A percentile compares a stretch with the other conserved stretches of the same genome.
These are phyloP conservation scores for Dryas octopetala DNA, from an alignment of 306 rosid genomes.

Conservation along the genomic window DNA sequence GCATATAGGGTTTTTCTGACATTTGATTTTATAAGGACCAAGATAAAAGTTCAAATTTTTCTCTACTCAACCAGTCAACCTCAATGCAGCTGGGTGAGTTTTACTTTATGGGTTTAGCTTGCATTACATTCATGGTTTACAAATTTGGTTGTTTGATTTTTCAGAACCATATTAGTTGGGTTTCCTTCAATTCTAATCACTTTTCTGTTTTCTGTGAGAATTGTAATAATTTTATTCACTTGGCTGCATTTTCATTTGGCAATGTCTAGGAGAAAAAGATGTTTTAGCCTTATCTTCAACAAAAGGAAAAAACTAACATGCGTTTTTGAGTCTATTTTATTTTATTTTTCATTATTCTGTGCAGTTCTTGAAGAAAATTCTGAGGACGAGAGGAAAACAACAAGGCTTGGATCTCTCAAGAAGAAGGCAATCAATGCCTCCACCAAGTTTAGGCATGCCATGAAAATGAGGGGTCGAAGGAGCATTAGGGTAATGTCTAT, in stretches of 20 bases:
- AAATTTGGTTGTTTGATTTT: not conserved
- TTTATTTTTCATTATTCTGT: constrained; percentile 1
- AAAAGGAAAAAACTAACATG: not conserved
- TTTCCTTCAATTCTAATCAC: no score
- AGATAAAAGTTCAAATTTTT: no score
- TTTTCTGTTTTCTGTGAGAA: no score
- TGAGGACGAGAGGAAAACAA: constrained; percentile 71
- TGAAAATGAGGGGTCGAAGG: constrained; percentile 69
- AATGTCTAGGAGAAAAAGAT: not conserved
- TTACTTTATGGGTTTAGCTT: not conserved
- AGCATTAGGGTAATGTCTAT: constrained; percentile 72
- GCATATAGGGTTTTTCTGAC: not conserved
- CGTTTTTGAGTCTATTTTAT: not conserved
- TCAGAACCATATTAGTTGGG: no score
- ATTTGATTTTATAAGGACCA: no score
- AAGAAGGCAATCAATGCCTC: constrained; percentile 88
- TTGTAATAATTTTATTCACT: no score
- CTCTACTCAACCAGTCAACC: no score
- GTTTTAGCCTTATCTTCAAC: no score
- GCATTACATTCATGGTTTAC: not conserved
- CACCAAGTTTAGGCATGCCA: constrained; percentile 62
- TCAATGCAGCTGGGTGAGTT: no score
- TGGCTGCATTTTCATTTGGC: not conserved
- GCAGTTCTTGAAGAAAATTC: constrained; percentile 49
- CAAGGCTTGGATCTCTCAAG: constrained; percentile 72